These are phyloP conservation scores for Colletotrichum limetticola DNA, from an alignment of 2,329 filamentous ascomycete species.

Conservation along the genomic window DNA sequence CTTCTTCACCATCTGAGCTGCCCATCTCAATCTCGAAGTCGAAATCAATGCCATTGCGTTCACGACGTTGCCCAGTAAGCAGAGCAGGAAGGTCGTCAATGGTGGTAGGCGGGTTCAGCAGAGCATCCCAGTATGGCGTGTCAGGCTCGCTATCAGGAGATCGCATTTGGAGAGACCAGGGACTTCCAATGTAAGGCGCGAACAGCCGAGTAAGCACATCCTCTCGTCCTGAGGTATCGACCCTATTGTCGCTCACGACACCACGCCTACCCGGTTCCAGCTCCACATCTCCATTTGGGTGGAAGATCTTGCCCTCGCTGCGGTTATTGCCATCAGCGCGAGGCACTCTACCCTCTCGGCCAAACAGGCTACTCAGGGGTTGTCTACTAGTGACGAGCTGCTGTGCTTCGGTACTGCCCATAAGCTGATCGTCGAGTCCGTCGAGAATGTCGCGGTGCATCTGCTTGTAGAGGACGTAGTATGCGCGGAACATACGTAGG, in stretches of 20 bases:
- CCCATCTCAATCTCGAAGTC: constrained; percentile 32
- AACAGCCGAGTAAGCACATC: constrained; percentile 69
- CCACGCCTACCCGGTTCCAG: constrained; percentile 67
- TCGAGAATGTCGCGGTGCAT: constrained; percentile 87
- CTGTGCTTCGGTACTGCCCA: constrained; percentile 79
- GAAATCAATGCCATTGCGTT: constrained; percentile 36
- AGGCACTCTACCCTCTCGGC: constrained; percentile 76
- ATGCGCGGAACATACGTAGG: constrained; percentile 89
- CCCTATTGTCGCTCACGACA: constrained; percentile 68
- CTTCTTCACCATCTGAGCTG: constrained; percentile 38
- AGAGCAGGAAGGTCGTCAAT: constrained; percentile 55
- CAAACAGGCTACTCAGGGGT: constrained; percentile 79
- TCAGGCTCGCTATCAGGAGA: constrained; percentile 45
- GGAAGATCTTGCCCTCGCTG: constrained; percentile 74
- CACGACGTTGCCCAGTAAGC: constrained; percentile 42
- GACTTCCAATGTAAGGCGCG: constrained; percentile 42
- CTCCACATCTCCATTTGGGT: constrained; percentile 71
- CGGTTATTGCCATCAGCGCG: constrained; percentile 68
- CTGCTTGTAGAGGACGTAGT: constrained; percentile 90
- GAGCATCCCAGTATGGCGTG: constrained; percentile 53
- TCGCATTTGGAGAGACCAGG: constrained; percentile 41
- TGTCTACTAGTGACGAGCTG: constrained; percentile 81
- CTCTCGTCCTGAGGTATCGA: constrained; percentile 70
- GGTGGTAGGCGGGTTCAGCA: constrained; percentile 57
- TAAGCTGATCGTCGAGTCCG: constrained; percentile 80